phyloP scores from a whole-genome alignment of 257 asterid genomes.

The Avicennia marina region DNA sequence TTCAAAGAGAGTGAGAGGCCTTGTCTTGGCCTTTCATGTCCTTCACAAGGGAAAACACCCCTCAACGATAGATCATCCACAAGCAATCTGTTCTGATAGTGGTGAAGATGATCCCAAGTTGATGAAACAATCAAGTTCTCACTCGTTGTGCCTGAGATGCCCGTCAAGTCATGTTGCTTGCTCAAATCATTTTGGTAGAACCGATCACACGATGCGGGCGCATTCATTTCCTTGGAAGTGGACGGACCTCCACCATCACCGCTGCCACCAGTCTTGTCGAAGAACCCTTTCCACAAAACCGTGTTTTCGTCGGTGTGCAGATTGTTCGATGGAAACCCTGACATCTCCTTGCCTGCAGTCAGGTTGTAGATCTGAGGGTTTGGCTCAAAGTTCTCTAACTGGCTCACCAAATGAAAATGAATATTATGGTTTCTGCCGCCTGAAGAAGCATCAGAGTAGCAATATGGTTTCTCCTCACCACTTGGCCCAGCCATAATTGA shows the following conservation, averaged over 20 bases:
- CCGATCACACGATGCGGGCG: slow-evolving; percentile 16
- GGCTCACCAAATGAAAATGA: slow-evolving; percentile 31
- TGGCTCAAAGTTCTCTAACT: slow-evolving; percentile 30
- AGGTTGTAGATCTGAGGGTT: slow-evolving; percentile 57
- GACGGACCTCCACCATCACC: slow-evolving; percentile 18
- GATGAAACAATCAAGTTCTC: slow-evolving; percentile 25
- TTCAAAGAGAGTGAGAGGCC: slow-evolving; percentile 81
- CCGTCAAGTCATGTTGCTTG: slow-evolving; percentile 24
- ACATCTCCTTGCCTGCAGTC: slow-evolving; percentile 49
- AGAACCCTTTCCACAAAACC: slow-evolving; percentile 51
- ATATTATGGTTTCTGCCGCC: slow-evolving; percentile 19
- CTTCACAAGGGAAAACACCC: slow-evolving; percentile 66
- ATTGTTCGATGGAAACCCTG: slow-evolving; percentile 61
- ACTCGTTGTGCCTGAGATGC: too few species aligned
- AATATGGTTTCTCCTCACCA: slow-evolving; percentile 30
- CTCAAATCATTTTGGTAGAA: slow-evolving; percentile 23
- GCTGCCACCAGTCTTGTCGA: slow-evolving; percentile 20
- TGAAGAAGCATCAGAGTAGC: slow-evolving; percentile 35
- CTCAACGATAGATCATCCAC: slow-evolving; percentile 49
- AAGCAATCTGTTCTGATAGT: slow-evolving; percentile 20
- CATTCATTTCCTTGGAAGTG: slow-evolving; percentile 32
- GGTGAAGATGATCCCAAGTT: slow-evolving; percentile 23
- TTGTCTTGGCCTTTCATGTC: slow-evolving; percentile 76
- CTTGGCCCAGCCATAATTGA: slow-evolving; percentile 48
- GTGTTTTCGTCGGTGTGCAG: slow-evolving; percentile 20